Evolutionary conservation across 345 rosid genomes (phyloP).

Genomic region (Turnera subulata): DNA sequence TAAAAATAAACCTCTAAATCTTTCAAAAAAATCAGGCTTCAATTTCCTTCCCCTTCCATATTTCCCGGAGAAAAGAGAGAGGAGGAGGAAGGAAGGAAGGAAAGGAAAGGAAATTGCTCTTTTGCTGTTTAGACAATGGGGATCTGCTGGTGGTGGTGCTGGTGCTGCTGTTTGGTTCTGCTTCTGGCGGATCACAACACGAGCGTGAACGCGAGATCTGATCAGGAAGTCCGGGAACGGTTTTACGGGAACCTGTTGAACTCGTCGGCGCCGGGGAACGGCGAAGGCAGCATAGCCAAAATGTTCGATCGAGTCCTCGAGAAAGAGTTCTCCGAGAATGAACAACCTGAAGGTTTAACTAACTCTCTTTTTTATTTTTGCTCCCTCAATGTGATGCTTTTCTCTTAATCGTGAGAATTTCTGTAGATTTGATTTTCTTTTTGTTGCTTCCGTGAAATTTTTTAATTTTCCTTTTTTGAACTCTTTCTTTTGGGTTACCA

Average conservation of each 20-base stretch:
- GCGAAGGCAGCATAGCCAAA: constrained; percentile 79
- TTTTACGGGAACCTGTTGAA: constrained; percentile 86
- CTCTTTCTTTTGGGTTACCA: too few species aligned
- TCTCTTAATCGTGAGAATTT: neutral
- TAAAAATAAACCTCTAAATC: too few species aligned
- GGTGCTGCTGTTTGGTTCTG: constrained; percentile 30
- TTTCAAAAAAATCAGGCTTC: too few species aligned
- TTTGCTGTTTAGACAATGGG: neutral
- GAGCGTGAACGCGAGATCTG: constrained; percentile 60
- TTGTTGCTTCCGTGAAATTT: too few species aligned
- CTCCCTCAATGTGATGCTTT: neutral
- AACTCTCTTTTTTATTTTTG: neutral
- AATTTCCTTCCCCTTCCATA: too few species aligned
- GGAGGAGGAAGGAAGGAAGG: neutral
- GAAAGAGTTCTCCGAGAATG: constrained; percentile 91
- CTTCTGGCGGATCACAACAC: constrained; percentile 25
- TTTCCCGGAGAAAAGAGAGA: neutral
- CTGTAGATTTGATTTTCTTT: too few species aligned
- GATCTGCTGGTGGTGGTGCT: constrained; percentile 17
- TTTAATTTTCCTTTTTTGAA: too few species aligned
- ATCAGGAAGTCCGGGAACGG: constrained; percentile 73
- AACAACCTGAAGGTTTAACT: constrained; percentile 81
- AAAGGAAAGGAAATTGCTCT: neutral
- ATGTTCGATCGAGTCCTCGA: constrained; percentile 93
- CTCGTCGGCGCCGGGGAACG: constrained; percentile 55